phyloP scores from a whole-genome alignment of 108 stramenopile genomes.

The Parietichytrium sp. region DNA sequence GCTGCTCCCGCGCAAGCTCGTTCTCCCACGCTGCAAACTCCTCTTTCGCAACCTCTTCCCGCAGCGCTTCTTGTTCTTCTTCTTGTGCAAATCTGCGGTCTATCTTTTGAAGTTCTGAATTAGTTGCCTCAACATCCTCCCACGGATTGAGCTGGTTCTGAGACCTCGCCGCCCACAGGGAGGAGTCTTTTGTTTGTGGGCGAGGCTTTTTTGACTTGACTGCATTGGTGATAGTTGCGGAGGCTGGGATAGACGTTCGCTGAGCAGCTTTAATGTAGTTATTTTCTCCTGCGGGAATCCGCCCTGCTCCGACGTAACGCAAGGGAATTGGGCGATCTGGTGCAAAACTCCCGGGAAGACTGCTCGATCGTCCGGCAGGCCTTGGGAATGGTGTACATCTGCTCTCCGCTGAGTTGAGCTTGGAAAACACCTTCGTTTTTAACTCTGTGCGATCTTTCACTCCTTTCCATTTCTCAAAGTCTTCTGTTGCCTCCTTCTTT shows the following conservation, averaged over 20 bases:
- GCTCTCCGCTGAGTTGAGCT: neutral
- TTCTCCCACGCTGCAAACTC: slow-evolving; percentile 1
- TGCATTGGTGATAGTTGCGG: neutral
- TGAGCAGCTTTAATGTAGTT: slow-evolving; percentile 33
- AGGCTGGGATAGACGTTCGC: neutral
- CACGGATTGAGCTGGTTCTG: slow-evolving; percentile 20
- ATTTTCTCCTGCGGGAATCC: neutral
- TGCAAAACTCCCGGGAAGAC: neutral
- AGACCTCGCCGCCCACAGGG: neutral
- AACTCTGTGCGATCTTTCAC: neutral
- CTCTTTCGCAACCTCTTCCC: neutral
- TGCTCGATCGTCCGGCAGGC: neutral
- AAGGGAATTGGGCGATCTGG: neutral
- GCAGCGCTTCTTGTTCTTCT: neutral
- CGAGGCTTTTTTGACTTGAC: neutral
- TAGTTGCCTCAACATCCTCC: neutral
- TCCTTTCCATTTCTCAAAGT: slow-evolving; percentile 28
- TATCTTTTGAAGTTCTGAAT: neutral
- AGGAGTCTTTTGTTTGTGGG: neutral
- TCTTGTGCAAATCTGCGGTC: neutral
- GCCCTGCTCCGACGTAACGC: slow-evolving; percentile 13
- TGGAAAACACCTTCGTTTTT: neutral
- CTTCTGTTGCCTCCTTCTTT: neutral
- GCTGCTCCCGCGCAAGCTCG: neutral
- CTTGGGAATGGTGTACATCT: slow-evolving; percentile 5